phyloP scores from a whole-genome alignment of 2,329 filamentous ascomycete species.

The Apiospora phragmitis region DNA sequence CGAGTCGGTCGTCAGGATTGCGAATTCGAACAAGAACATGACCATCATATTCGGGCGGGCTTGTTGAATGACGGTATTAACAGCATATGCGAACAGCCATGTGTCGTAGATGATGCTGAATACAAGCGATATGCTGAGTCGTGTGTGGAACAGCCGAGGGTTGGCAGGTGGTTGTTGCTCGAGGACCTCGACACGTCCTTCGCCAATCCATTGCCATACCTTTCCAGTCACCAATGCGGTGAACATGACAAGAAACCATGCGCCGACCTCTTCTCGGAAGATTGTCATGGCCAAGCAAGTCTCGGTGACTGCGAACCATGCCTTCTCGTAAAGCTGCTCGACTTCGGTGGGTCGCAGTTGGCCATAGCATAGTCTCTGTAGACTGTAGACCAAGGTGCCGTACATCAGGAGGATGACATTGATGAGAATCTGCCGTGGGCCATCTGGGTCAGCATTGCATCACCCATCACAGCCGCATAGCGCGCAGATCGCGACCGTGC shows the following conservation, averaged over 20 bases:
- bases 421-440: conserved; percentile 69
- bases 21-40: conserved; percentile 99
- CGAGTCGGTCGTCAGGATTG: conserved; percentile 79
- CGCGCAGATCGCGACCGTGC: neutral
- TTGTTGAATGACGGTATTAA: conserved; percentile 80
- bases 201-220: conserved; percentile 98
- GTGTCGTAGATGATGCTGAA: conserved; percentile 79
- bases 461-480: neutral
- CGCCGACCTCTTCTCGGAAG: conserved; percentile 91
- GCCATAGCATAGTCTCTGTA: conserved; percentile 90
- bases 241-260: conserved; percentile 96
- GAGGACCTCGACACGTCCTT: conserved; percentile 88
- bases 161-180: conserved; percentile 95
- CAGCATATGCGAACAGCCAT: conserved; percentile 77
- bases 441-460: neutral
- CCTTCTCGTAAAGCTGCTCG: conserved; percentile 95
- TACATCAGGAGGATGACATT: conserved; percentile 86
- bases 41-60: conserved; percentile 99
- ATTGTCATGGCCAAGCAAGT: conserved; percentile 98
- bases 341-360: conserved; percentile 89
- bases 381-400: conserved; percentile 76
- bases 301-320: conserved; percentile 97
- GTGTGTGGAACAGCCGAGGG: conserved; percentile 81
- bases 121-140: conserved; percentile 75
- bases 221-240: conserved; percentile 89